Conservation (phyloP, 345 rosid species). For the Dipteronia dyeriana region DNA sequence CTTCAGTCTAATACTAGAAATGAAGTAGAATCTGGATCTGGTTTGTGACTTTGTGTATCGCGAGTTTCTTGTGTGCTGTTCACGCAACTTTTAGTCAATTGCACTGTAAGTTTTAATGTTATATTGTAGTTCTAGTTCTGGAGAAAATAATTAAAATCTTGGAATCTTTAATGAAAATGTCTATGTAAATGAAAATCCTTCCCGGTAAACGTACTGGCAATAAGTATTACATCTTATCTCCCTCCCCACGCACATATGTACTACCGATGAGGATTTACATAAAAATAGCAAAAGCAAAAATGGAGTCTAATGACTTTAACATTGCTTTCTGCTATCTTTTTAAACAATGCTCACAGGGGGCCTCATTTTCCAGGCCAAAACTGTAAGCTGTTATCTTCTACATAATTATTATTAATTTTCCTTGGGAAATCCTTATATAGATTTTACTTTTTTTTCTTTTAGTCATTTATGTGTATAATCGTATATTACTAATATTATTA, state of each 20-base stretch:
- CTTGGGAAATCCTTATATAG: background rate
- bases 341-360: background rate
- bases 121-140: background rate
- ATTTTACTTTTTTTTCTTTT: background rate
- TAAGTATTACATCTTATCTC: background rate
- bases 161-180: background rate
- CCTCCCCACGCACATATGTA: too few species aligned
- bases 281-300: background rate
- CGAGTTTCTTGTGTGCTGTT: background rate
- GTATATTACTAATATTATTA: background rate
- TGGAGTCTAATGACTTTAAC: background rate
- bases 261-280: background rate
- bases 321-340: background rate
- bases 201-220: background rate
- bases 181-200: background rate
- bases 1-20: background rate
- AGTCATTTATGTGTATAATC: background rate
- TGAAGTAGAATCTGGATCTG: background rate
- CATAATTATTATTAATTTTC: background rate
- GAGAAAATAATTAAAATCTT: background rate
- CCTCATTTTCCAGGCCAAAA: background rate
- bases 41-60: slow-evolving; percentile 2
- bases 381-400: background rate
- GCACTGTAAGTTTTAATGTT: background rate
- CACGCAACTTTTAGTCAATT: background rate